Evolutionary conservation across 2,329 filamentous ascomycete genomes (phyloP).

Genomic region (Phoma sp.): DNA sequence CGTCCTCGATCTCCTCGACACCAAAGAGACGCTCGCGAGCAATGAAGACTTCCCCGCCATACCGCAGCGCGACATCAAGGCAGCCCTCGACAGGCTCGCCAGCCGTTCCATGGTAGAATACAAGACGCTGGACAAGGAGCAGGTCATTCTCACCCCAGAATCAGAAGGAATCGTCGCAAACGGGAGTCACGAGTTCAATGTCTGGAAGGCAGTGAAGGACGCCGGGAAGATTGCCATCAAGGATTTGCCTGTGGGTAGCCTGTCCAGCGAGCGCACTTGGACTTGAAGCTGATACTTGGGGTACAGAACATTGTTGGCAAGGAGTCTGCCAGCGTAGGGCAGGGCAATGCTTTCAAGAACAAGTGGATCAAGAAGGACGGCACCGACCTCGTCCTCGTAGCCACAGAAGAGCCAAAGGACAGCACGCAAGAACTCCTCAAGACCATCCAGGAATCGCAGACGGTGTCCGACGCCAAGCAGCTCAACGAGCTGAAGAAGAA

Average conservation of each 20-base stretch:
- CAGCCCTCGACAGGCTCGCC: slow-evolving; percentile 82
- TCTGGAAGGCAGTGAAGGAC: slow-evolving; percentile 57
- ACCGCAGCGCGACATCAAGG: slow-evolving; percentile 69
- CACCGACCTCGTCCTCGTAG: slow-evolving; percentile 60
- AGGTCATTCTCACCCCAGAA: slow-evolving; percentile 77
- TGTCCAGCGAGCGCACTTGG: neutral
- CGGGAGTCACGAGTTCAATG: slow-evolving; percentile 59
- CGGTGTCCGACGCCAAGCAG: slow-evolving; percentile 74
- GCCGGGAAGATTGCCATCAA: slow-evolving; percentile 55
- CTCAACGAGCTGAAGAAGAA: slow-evolving; percentile 87
- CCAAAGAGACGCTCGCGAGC: slow-evolving; percentile 60
- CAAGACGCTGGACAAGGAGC: slow-evolving; percentile 80
- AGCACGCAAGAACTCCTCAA: slow-evolving; percentile 77
- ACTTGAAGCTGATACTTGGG: slow-evolving; percentile 27
- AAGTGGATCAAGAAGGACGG: slow-evolving; percentile 70
- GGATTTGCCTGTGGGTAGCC: slow-evolving; percentile 52
- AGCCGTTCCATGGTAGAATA: slow-evolving; percentile 89
- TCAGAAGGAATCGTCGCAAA: slow-evolving; percentile 73
- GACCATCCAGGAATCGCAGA: slow-evolving; percentile 72
- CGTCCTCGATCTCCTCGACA: slow-evolving; percentile 73
- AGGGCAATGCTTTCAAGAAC: slow-evolving; percentile 88
- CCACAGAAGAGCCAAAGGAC: slow-evolving; percentile 77
- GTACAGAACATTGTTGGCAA: slow-evolving; percentile 67
- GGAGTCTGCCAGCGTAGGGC: slow-evolving; percentile 82
- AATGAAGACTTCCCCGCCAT: slow-evolving; percentile 55